Conservation (phyloP, 176 grass and related monocot species). For the Oryza nivara region DNA sequence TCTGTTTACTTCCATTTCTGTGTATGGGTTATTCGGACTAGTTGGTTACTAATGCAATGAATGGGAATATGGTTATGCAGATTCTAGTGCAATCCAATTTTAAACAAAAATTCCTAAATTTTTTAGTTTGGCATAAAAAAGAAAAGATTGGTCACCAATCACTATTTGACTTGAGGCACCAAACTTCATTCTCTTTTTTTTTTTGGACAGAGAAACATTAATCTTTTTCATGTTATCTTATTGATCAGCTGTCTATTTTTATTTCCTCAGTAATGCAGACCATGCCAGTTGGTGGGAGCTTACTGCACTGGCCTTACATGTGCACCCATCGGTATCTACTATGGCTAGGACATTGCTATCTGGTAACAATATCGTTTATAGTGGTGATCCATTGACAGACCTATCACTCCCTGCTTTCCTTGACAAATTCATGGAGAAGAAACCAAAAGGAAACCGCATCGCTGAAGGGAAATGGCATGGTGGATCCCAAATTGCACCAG, state of each 20-base stretch:
- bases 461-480: constrained; percentile 94
- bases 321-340: constrained; percentile 94
- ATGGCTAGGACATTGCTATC: constrained; percentile 85
- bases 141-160: background rate
- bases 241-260: constrained; percentile 32
- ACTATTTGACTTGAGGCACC: background rate
- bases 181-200: background rate
- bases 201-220: background rate
- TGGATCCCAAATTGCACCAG: constrained; percentile 89
- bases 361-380: constrained; percentile 91
- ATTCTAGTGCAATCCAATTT: constrained; percentile 10
- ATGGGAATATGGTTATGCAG: constrained; percentile 21
- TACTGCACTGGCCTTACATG: constrained; percentile 70
- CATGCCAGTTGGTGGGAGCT: constrained; percentile 86
- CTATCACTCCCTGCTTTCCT: constrained; percentile 83
- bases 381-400: constrained; percentile 81
- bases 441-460: constrained; percentile 74
- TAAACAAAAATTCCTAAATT: background rate
- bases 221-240: constrained; percentile 1
- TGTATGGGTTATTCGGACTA: constrained; percentile 16
- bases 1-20: background rate
- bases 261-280: constrained; percentile 76
- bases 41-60: constrained; percentile 4
- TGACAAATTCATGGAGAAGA: constrained; percentile 99
- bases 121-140: background rate